A percentile compares a stretch with the other conserved stretches of the same genome.
These are phyloP conservation scores for Tetracladium marchalianum DNA, from an alignment of 495 filamentous ascomycete species.

Conservation along the genomic window DNA sequence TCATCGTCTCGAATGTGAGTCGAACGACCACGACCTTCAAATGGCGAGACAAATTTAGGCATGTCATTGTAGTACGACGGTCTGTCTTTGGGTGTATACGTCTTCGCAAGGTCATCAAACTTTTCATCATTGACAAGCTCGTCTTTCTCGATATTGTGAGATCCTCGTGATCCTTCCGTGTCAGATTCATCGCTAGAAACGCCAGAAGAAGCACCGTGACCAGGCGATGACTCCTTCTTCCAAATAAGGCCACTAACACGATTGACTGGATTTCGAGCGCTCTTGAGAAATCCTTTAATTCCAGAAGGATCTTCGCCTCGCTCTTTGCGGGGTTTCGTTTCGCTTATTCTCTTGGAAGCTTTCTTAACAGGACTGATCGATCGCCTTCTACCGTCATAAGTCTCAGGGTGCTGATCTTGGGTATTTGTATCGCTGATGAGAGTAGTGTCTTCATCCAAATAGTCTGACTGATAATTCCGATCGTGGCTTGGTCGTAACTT, in stretches of 20 bases:
- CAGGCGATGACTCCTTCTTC: constrained; percentile 36
- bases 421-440: neutral
- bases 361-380: constrained; percentile 17
- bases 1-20: constrained; percentile 3
- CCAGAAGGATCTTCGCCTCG: constrained; percentile 18
- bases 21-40: constrained; percentile 28
- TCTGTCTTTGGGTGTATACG: constrained; percentile 28
- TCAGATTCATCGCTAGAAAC: constrained; percentile 38
- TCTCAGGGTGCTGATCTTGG: constrained; percentile 7
- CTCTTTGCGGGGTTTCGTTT: constrained; percentile 11
- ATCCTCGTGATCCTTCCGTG: constrained; percentile 24
- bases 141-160: constrained; percentile 24
- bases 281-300: constrained; percentile 45
- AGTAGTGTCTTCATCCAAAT: too few relatives aligned
- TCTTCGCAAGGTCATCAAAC: constrained; percentile 28
- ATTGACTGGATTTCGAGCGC: constrained; percentile 47
- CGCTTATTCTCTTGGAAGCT: constrained; percentile 1
- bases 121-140: constrained; percentile 14
- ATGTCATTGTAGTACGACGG: constrained; percentile 33
- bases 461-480: constrained; percentile 17
- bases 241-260: constrained; percentile 46
- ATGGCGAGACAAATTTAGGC: constrained; percentile 40
- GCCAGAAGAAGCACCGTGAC: constrained; percentile 9
- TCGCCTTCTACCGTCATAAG: constrained; percentile 8
- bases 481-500: constrained; percentile 35